Conservation (phyloP, 768 basidiomycete species). For the Tubosaeta sp. region DNA sequence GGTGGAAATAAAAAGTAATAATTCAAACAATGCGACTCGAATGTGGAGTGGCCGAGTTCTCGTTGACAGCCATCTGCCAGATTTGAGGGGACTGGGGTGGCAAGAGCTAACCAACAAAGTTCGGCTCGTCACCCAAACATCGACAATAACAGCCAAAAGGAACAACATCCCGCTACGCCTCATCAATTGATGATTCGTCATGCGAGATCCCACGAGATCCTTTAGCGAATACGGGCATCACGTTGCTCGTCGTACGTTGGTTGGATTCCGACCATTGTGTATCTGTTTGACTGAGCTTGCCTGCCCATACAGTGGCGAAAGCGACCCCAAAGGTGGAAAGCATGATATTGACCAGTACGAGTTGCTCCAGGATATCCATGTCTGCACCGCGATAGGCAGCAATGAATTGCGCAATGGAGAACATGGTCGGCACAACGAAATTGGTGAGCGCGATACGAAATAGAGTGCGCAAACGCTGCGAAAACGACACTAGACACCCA, state of each 20-base stretch:
- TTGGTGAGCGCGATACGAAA: slow-evolving; percentile 25
- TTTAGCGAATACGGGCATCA: background rate
- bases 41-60: background rate
- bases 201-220: background rate
- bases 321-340: slow-evolving; percentile 14
- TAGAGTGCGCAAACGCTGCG: slow-evolving; percentile 13
- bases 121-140: background rate
- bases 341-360: slow-evolving; percentile 6
- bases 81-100: background rate
- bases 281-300: background rate
- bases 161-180: background rate
- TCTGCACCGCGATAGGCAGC: background rate
- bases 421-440: slow-evolving; percentile 21
- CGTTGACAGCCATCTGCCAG: background rate
- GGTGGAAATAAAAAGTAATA: background rate
- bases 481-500: background rate
- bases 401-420: slow-evolving; percentile 13
- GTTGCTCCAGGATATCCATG: background rate
- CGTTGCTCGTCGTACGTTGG: background rate
- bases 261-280: background rate
- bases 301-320: slow-evolving; percentile 7
- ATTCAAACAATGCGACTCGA: background rate
- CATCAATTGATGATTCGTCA: background rate
- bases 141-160: background rate
- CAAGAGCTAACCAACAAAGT: background rate